Evolutionary conservation across 2,329 filamentous ascomycete genomes (phyloP).

Genomic region (Nigrospora osmanthi): DNA sequence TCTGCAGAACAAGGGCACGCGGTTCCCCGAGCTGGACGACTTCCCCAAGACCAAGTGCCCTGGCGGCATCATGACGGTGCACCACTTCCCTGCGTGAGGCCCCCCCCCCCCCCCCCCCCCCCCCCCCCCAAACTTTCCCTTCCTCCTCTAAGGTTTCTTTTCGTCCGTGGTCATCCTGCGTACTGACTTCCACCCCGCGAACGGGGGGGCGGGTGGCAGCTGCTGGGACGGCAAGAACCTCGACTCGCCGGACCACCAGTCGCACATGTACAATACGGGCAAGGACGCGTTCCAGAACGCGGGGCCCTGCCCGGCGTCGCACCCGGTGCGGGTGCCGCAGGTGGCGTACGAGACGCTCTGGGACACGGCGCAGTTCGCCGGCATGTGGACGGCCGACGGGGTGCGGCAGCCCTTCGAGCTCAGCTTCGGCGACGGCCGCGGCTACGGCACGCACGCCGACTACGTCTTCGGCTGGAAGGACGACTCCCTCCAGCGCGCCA

Average conservation of each 20-base stretch:
- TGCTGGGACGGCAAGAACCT: slow-evolving; percentile 56
- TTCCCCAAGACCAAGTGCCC: slow-evolving; percentile 29
- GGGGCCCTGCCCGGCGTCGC: slow-evolving; percentile 25
- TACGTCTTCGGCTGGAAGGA: slow-evolving; percentile 30
- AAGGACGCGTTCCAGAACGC: slow-evolving; percentile 19
- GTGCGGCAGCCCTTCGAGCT: slow-evolving; percentile 19
- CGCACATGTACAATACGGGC: slow-evolving; percentile 38
- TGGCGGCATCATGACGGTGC: slow-evolving; percentile 32
- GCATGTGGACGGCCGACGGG: slow-evolving; percentile 26
- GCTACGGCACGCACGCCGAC: slow-evolving; percentile 28
- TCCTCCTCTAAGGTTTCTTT: background rate
- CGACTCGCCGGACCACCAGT: slow-evolving; percentile 46
- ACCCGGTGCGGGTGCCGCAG: slow-evolving; percentile 35
- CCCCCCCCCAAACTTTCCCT: background rate
- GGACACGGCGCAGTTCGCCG: slow-evolving; percentile 30
- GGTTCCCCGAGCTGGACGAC: slow-evolving; percentile 29
- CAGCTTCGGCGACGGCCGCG: slow-evolving; percentile 21
- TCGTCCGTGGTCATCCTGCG: background rate
- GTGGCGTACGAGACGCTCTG: slow-evolving; percentile 36
- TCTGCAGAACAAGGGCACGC: slow-evolving; percentile 27
- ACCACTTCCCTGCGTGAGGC: slow-evolving; percentile 29
- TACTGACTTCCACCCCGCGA: too few species aligned
- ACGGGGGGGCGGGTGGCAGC: slow-evolving; percentile 3
- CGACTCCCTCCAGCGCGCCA: slow-evolving; percentile 22
- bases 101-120: background rate